Evolutionary conservation across 2,329 filamentous ascomycete genomes (phyloP).

Genomic region (Fusarium virguliforme): DNA sequence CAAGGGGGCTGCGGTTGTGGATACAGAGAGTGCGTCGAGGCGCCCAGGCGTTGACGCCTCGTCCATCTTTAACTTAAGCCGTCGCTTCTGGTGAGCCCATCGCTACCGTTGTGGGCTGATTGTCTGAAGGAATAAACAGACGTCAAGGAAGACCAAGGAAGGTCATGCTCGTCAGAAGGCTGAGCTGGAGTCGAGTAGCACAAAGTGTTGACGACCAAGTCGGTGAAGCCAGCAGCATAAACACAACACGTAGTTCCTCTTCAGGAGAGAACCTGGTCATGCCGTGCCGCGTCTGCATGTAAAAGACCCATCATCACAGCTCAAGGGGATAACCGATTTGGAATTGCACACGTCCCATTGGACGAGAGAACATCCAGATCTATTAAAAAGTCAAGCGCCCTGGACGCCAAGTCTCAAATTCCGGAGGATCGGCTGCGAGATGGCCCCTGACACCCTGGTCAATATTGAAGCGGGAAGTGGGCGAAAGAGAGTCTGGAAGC

Average conservation of each 20-base stretch:
- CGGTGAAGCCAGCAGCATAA: not conserved
- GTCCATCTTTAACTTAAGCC: slow-evolving; percentile 17
- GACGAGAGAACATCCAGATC: not conserved
- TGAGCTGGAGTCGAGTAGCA: not conserved
- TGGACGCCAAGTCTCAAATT: slow-evolving; percentile 14
- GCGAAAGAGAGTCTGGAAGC: not conserved
- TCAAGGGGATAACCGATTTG: slow-evolving; percentile 6
- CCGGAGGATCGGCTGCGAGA: slow-evolving; percentile 4
- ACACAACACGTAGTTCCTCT: not conserved
- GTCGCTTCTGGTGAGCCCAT: slow-evolving; percentile 22
- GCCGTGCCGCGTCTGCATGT: slow-evolving; percentile 2
- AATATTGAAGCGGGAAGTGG: slow-evolving; percentile 3
- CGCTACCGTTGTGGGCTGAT: not conserved
- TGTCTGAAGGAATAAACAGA: not conserved
- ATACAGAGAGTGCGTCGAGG: slow-evolving; percentile 25
- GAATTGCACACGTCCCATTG: slow-evolving; percentile 7
- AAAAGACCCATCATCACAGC: not conserved
- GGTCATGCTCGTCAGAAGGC: not conserved
- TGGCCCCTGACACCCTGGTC: not conserved
- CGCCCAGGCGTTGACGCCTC: slow-evolving; percentile 35
- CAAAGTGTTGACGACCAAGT: not conserved
- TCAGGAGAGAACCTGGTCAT: not conserved
- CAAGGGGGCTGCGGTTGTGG: slow-evolving; percentile 11
- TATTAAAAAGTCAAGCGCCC: slow-evolving; percentile 18
- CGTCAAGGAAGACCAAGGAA: too few species aligned